Evolutionary conservation across 768 basidiomycete genomes (phyloP).

Genomic region (Grammothele lineata): DNA sequence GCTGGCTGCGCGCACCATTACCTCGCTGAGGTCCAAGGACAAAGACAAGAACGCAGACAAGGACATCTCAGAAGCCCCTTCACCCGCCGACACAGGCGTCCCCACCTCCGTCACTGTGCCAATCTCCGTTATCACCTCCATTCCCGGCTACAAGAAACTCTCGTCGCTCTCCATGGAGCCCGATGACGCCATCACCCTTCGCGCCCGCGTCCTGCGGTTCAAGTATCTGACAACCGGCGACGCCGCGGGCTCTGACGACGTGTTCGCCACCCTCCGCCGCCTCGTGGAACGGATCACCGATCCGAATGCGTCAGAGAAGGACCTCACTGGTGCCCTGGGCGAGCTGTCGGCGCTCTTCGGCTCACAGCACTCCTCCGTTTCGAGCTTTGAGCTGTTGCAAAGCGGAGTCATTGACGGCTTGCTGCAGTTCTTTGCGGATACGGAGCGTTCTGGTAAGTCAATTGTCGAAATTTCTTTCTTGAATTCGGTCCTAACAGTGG

Average conservation of each 20-base stretch:
- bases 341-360: conserved; percentile 81
- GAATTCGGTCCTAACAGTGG: not conserved
- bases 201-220: conserved; percentile 87
- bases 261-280: conserved; percentile 57
- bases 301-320: conserved; percentile 55
- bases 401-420: conserved; percentile 90
- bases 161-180: conserved; percentile 70
- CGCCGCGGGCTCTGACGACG: conserved; percentile 51
- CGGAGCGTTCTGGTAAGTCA: conserved; percentile 53
- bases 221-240: conserved; percentile 65
- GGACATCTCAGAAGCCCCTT: conserved; percentile 33
- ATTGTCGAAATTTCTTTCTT: conserved; percentile 9
- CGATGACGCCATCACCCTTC: conserved; percentile 87
- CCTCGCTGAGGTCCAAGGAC: conserved; percentile 47
- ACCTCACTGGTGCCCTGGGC: conserved; percentile 54
- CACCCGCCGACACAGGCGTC: conserved; percentile 34
- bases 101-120: conserved; percentile 33
- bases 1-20: conserved; percentile 61
- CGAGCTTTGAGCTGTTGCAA: conserved; percentile 93
- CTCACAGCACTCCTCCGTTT: conserved; percentile 72
- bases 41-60: conserved; percentile 34
- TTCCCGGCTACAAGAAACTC: conserved; percentile 67
- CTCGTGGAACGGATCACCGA: conserved; percentile 64
- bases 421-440: conserved; percentile 66
- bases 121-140: conserved; percentile 37